Conservation (phyloP, 371 early-diverging fungal genomes). For the Haplosporangium sp. region DNA sequence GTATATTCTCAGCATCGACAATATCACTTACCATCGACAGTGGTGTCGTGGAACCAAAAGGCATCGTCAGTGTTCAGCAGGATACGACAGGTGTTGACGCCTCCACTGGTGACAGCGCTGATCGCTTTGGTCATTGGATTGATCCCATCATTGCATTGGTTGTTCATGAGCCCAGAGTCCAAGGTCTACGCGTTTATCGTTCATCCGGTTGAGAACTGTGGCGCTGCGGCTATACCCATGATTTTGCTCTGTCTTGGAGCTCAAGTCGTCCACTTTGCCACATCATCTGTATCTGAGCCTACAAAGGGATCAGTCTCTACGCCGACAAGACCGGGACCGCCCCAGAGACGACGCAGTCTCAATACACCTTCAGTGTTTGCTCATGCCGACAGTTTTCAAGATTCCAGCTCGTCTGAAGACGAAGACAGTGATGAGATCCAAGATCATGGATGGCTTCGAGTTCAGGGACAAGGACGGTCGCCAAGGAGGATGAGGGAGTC, state of each 20-base stretch:
- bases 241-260: conserved; percentile 76
- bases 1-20: neutral
- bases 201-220: conserved; percentile 70
- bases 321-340: conserved; percentile 1
- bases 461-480: neutral
- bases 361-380: conserved; percentile 18
- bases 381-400: conserved; percentile 5
- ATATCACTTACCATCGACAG: conserved; percentile 9
- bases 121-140: conserved; percentile 38
- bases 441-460: conserved; percentile 19
- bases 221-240: conserved; percentile 76
- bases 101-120: conserved; percentile 42
- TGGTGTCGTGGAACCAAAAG: conserved; percentile 5
- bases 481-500: neutral
- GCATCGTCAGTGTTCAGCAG: conserved; percentile 6
- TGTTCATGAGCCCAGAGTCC: conserved; percentile 60
- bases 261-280: conserved; percentile 59
- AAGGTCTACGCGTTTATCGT: conserved; percentile 67
- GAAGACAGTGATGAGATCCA: conserved; percentile 7
- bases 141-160: conserved; percentile 25
- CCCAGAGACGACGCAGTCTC: conserved; percentile 13
- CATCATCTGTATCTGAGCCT: conserved; percentile 2
- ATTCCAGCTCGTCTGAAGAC: conserved; percentile 19
- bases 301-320: neutral
- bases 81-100: conserved; percentile 40